Base-by-base conservation (phyloP, 169 alveolate species). In the Cryptosporidium canis region DNA sequence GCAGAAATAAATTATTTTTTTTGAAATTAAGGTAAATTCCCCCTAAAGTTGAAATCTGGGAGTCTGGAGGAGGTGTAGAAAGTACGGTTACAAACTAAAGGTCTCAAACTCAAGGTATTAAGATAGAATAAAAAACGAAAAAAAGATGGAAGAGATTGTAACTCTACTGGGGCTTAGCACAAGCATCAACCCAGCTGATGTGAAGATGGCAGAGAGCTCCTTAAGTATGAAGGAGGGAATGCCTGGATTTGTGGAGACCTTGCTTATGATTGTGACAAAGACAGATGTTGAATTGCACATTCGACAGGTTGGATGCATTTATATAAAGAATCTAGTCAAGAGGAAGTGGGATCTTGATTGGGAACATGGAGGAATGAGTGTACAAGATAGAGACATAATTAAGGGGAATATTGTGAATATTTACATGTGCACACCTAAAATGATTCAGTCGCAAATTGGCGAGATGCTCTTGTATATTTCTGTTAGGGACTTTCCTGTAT, bases 331-430 rank as follows among this genome's bases (percentile, higher is more conserved):
- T 27, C 24, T 58, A 21, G 58, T 77, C 31, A 77, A 77, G 71
- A 35, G 72, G n/a, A 77, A 61, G 33, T 77, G 87, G 87, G 87
- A 77, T 58, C 21, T 77, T 29, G 87, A 77, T 21, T 77, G 87
- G 70, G 72, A 58, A 21, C 72, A 77, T 39, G 87, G 87, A 24
- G 87, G 87, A 11, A 41, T 77, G 58, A 77, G n/a, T 39, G 37
- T 58, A 29, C 43, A 37, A 18, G 72, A 77, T 29, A 77, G 87
- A 27, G 72, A 77, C 27, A 18, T 77, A 11, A 77, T 77, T 27
- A 77, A 77, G 37, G 47, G 47, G 6, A 77, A 77, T 43, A 77
- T 77, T 77, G 72, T 77, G 37, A 56, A 77, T 18, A 21, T 77
- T 4, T 77, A 77, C 37, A 77, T 77, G 65, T 43, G 39, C 18